Evolutionary conservation across 306 rosid species (phyloP), one percentile per base, ranked within the genome.

Genomic region (Sicyos edulis): DNA sequence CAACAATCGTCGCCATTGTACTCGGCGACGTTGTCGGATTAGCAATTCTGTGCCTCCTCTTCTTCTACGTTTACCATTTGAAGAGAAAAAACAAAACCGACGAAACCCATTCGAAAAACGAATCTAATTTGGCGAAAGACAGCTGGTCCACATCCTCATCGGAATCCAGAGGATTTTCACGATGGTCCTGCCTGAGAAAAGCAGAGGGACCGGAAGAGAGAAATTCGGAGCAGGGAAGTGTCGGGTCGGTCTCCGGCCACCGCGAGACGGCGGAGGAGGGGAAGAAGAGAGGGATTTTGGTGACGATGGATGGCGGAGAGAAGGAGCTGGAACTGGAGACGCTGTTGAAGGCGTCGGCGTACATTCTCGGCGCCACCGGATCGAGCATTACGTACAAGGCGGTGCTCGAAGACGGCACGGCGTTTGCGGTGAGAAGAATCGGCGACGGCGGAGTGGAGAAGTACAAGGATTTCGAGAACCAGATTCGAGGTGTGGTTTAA

Each of bases 181-280:
- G 85, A 59, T 93, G 98, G 98, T 82, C 93, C 2, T 93, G 98
- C 54, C 51, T 93, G 73, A 76, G 97, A 12, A 93, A 88, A 50
- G 83, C 68, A 52, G 56, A 70, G 2, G 92, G 88, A 17, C 88
- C 86, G 0, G 89, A 81, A 74, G 81, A 81, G 13, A 76, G 63
- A 2, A 81, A 76, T 54, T 80, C 88, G 7, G 88, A 78, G 1
- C 73, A 24, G 20, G 54, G 8, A 0, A 66, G 78, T 13, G 19
- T 53, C 0, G 45, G 54, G 10, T 60, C 66, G 0, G 8, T 60
- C 52, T 75, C 83, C 67, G 42, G 59, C 0, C 42, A 37, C 42
- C 42, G 42, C 6, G 42, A 37, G 42, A 37, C 42, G 37, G 37
- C 37, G 5, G 37, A 32, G 37, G 37, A 32, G 5, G 37, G 37